A percentile compares a stretch with the other conserved stretches of the same genome.
Conservation (phyloP, 371 early-diverging fungal genomes). For the Mortierella sp. region DNA sequence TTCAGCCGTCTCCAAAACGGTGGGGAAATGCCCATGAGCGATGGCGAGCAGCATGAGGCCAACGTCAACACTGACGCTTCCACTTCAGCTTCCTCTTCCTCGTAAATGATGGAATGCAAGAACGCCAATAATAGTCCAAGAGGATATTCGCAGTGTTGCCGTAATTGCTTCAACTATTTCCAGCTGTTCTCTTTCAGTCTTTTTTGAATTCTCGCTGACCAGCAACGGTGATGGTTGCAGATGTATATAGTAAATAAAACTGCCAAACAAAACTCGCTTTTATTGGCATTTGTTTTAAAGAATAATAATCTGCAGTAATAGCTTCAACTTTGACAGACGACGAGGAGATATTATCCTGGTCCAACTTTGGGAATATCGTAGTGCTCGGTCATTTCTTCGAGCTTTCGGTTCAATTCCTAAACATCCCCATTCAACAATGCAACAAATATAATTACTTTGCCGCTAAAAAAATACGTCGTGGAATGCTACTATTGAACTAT, state of each 20-base stretch:
- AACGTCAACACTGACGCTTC: conserved; percentile 9
- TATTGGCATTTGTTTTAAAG: neutral
- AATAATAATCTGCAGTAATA: neutral
- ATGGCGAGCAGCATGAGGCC: conserved; percentile 4
- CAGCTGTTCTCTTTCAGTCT: neutral
- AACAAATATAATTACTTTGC: neutral
- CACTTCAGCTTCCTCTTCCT: conserved; percentile 4
- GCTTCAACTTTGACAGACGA: neutral
- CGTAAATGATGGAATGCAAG: neutral
- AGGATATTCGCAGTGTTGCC: neutral
- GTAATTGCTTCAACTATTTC: neutral
- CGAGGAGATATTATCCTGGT: conserved; percentile 58
- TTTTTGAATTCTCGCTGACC: neutral
- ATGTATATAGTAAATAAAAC: neutral
- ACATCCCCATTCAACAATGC: neutral
- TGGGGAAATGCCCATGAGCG: neutral
- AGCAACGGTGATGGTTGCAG: neutral
- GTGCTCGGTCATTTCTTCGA: conserved; percentile 77
- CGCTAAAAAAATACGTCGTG: neutral
- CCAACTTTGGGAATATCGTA: conserved; percentile 82
- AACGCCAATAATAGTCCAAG: neutral
- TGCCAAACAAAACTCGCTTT: neutral
- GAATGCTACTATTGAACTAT: neutral
- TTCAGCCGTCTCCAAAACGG: conserved; percentile 41
- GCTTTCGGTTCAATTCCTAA: conserved; percentile 71